Evolutionary conservation across 2,329 filamentous ascomycete genomes (phyloP).

Genomic region (Pseudofabraea citricarpa): DNA sequence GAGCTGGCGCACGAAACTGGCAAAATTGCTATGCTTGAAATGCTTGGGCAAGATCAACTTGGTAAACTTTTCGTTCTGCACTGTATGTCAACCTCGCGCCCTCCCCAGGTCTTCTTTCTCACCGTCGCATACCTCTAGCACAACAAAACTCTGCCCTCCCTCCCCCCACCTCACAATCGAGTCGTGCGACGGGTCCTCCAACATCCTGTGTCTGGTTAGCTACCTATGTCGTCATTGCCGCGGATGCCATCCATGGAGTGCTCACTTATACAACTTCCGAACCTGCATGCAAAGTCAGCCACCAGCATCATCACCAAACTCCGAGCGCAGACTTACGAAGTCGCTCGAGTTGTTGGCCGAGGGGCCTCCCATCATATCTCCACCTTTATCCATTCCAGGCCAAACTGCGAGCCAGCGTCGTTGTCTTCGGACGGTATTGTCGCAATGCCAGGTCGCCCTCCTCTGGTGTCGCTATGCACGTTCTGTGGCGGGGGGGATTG

Average conservation of each 20-base stretch:
- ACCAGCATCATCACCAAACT: no score
- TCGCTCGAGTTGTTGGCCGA: constrained; percentile 82
- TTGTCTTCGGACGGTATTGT: no score
- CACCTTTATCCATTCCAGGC: constrained; percentile 25
- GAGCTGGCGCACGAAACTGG: constrained; percentile 89
- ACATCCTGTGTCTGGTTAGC: constrained; percentile 60
- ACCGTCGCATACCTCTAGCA: constrained; percentile 71
- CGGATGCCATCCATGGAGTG: no score
- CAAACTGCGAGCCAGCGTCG: not conserved
- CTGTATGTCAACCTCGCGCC: constrained; percentile 15
- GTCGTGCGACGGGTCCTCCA: constrained; percentile 90
- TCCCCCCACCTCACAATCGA: constrained; percentile 95
- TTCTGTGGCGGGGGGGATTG: no score
- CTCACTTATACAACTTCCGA: constrained; percentile 96
- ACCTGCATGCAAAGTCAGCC: constrained; percentile 53
- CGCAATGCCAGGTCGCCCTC: no score
- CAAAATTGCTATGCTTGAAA: constrained; percentile 99
- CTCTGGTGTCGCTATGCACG: no score
- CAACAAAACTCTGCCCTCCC: constrained; percentile 92
- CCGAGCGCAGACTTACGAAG: constrained; percentile 69
- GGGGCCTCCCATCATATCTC: constrained; percentile 21
- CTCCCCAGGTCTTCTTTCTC: not conserved
- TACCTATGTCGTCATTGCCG: no score
- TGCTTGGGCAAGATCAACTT: constrained; percentile 96
- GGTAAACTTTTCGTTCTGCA: constrained; percentile 94